Conservation (phyloP, 305 asterid species). For the Fraxinus paxiana region DNA sequence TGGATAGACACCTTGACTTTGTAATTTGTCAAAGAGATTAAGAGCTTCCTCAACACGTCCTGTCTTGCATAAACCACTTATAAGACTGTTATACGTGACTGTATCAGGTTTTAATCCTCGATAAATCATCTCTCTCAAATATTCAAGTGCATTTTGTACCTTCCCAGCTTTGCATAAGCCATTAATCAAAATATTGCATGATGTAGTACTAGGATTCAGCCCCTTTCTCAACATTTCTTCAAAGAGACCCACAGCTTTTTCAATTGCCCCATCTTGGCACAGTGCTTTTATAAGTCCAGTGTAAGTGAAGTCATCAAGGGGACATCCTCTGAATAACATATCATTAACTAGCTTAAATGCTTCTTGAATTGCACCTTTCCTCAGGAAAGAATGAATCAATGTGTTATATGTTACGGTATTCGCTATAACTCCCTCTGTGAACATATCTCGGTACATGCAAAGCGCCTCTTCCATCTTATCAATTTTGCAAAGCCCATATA, state of each 20-base stretch:
- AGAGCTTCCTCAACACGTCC: neutral
- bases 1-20: neutral
- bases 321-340: neutral
- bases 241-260: conserved; percentile 1
- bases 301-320: neutral
- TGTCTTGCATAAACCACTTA: neutral
- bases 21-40: neutral
- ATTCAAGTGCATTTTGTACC: neutral
- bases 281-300: conserved; percentile 1
- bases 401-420: conserved; percentile 1
- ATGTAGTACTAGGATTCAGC: neutral
- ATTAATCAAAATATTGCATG: neutral
- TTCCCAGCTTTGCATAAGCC: neutral
- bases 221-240: conserved; percentile 3
- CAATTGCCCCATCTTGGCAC: neutral
- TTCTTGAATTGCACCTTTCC: neutral
- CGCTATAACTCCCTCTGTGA: neutral
- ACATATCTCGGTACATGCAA: neutral
- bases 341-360: neutral
- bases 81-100: neutral
- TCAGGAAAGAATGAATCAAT: neutral
- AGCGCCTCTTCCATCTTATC: neutral
- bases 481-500: neutral
- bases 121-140: conserved; percentile 1
- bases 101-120: neutral